Evolutionary conservation across 192 early-diverging fungal genomes (phyloP).

Genomic region (Rhizoclosmatium globosum): DNA sequence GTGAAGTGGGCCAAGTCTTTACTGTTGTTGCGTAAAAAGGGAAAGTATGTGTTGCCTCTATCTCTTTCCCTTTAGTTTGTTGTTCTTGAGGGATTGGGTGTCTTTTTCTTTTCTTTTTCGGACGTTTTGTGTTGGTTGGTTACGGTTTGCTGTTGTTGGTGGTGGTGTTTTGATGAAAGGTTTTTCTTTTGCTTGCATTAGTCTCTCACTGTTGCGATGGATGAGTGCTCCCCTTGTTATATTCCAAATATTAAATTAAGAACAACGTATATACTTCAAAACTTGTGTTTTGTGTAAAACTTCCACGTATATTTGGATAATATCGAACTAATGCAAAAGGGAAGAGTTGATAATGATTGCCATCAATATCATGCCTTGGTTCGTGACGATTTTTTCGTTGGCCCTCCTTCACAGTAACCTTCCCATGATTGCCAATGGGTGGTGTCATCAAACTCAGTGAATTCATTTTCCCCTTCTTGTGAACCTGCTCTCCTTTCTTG

Average conservation of each 20-base stretch:
- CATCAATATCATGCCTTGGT: background rate
- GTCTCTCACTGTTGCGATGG: too few species aligned
- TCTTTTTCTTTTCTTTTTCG: background rate
- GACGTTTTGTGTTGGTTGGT: background rate
- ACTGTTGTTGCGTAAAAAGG: background rate
- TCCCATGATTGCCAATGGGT: slow-evolving; percentile 23
- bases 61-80: slow-evolving; percentile 1
- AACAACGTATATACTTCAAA: slow-evolving; percentile 1
- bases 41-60: background rate
- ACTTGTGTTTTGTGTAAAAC: background rate
- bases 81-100: slow-evolving; percentile 18
- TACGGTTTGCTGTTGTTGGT: background rate
- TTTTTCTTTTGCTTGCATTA: background rate
- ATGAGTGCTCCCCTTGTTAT: too few species aligned
- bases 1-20: background rate
- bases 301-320: too few species aligned
- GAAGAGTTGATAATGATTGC: background rate
- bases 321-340: background rate
- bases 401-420: background rate
- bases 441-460: slow-evolving; percentile 19
- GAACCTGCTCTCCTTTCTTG: background rate
- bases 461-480: background rate
- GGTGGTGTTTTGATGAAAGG: background rate
- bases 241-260: background rate
- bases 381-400: background rate